Base-by-base conservation (phyloP, 2,329 filamentous ascomycete genomes). In the Monosporascus sp. region DNA sequence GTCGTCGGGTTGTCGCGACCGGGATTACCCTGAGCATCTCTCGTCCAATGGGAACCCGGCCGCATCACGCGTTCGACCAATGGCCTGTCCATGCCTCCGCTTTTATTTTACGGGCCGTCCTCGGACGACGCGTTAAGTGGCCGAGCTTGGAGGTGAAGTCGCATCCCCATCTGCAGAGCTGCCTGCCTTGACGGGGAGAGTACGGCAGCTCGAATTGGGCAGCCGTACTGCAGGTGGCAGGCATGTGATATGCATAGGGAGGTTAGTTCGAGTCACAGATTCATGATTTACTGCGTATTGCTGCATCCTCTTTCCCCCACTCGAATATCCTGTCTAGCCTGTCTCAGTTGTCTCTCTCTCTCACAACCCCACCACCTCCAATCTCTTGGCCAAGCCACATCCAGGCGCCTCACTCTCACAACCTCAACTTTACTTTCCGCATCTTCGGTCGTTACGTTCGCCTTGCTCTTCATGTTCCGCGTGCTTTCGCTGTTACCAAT, bases 341-440 rank as follows among this genome's bases (percentile, higher is more conserved):
- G 22, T 43, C 38, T 43, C 49, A 44, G 36, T 27, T 14, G 17
- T 11, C 20, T 20, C 24, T 7, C 44, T 39, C 18, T 18, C 1
- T 7, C 20, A 57, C 20, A 57, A 54, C 52, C 58, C 57, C 57
- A 55, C 62, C 57, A 61, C 58, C 7, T 7, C 25, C 24, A 5
- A 49, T 49, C 59, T 52, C 59, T 57, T 44, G 54, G 47, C 65
- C 62, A 66, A 67, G 64, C 62, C 60, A 46, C 41, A 56, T 58
- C 54, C 38, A 55, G 62, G 59, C 64, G 66, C 65, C 65, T 68
- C 66, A 67, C 62, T 66, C 57, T 63, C 53, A 50, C 58, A 60
- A 59, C 59, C 54, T 62, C 61, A 60, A 52, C 60, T 57, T 54
- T 47, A 51, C 51, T 43, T 57, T 58, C 58, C 50, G 56, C 58